phyloP scores from a whole-genome alignment of 176 grass and related monocot species.

The Ensete glaucum region DNA sequence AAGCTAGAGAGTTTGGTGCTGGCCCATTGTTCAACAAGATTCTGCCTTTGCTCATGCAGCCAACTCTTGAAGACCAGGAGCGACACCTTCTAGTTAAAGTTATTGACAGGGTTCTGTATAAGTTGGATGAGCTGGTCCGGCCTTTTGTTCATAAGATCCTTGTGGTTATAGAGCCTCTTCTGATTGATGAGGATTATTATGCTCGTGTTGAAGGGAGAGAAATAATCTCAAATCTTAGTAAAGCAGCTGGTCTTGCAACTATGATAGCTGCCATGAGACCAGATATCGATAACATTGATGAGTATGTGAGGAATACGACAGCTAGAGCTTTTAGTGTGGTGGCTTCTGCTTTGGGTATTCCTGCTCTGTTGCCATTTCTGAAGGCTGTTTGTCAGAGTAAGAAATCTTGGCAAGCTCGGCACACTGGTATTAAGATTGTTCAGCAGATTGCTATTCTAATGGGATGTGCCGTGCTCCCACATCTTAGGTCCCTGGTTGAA shows the following conservation, averaged over 20 bases:
- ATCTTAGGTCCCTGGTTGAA: slow-evolving; percentile 86
- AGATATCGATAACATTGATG: slow-evolving; percentile 96
- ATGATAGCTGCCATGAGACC: slow-evolving; percentile 98
- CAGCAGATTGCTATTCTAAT: slow-evolving; percentile 99
- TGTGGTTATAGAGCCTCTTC: slow-evolving; percentile 85
- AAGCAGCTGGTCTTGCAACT: slow-evolving; percentile 92
- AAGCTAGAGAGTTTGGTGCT: slow-evolving; percentile 78
- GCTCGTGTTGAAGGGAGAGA: slow-evolving; percentile 95
- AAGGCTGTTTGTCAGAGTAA: slow-evolving; percentile 95
- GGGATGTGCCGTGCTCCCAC: slow-evolving; percentile 86
- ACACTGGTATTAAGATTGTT: slow-evolving; percentile 90
- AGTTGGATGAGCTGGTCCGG: slow-evolving; percentile 90
- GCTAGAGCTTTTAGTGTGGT: slow-evolving; percentile 97
- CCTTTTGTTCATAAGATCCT: slow-evolving; percentile 98
- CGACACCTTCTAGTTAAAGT: slow-evolving; percentile 94
- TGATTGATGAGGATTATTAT: slow-evolving; percentile 99
- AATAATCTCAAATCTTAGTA: slow-evolving; percentile 96
- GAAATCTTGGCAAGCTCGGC: slow-evolving; percentile 78
- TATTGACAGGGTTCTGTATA: slow-evolving; percentile 95
- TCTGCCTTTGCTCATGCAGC: slow-evolving; percentile 90
- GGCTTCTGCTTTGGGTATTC: slow-evolving; percentile 91
- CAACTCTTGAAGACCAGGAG: slow-evolving; percentile 91
- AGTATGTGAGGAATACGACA: slow-evolving; percentile 96
- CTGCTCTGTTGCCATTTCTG: slow-evolving; percentile 66
- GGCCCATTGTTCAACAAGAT: slow-evolving; percentile 96